Evolutionary conservation across 2,329 filamentous ascomycete species (phyloP).

Genomic region (Epichloe amarillans): DNA sequence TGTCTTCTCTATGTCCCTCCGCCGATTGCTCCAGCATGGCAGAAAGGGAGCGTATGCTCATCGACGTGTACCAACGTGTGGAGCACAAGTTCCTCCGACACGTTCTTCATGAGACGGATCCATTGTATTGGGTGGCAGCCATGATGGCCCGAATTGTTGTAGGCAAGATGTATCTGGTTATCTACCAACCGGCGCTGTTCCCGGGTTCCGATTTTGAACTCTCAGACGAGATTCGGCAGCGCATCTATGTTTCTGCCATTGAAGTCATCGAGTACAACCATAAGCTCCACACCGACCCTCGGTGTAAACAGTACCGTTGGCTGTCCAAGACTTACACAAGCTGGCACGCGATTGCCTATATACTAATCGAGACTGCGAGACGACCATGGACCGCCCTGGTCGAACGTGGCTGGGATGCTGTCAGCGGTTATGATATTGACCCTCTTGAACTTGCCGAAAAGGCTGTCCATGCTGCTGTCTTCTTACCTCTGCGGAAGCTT

Average conservation of each 20-base stretch:
- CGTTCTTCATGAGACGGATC: conserved; percentile 32
- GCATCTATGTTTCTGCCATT: conserved; percentile 57
- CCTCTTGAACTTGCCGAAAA: conserved; percentile 31
- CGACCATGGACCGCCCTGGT: conserved; percentile 35
- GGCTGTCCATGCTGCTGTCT: conserved; percentile 33
- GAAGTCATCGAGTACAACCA: conserved; percentile 60
- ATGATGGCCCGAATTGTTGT: conserved; percentile 59
- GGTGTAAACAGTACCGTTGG: conserved; percentile 34
- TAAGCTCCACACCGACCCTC: conserved; percentile 46
- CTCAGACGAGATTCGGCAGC: conserved; percentile 49
- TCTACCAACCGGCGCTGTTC: conserved; percentile 61
- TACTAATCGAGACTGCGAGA: conserved; percentile 31
- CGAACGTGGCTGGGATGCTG: conserved; percentile 36
- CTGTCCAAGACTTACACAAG: conserved; percentile 37
- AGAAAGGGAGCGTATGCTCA: conserved; percentile 31
- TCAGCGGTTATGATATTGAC: conserved; percentile 26
- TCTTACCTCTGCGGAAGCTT: conserved; percentile 40
- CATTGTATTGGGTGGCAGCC: conserved; percentile 54
- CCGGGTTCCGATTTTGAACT: conserved; percentile 42
- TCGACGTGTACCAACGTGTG: conserved; percentile 38
- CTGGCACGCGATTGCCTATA: conserved; percentile 38
- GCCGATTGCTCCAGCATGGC: conserved; percentile 17
- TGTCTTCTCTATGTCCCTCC: conserved; percentile 17
- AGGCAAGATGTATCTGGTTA: conserved; percentile 64
- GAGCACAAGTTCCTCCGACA: conserved; percentile 41